Conservation (phyloP, 805 yeast species). For the Candida sanyiensis region DNA sequence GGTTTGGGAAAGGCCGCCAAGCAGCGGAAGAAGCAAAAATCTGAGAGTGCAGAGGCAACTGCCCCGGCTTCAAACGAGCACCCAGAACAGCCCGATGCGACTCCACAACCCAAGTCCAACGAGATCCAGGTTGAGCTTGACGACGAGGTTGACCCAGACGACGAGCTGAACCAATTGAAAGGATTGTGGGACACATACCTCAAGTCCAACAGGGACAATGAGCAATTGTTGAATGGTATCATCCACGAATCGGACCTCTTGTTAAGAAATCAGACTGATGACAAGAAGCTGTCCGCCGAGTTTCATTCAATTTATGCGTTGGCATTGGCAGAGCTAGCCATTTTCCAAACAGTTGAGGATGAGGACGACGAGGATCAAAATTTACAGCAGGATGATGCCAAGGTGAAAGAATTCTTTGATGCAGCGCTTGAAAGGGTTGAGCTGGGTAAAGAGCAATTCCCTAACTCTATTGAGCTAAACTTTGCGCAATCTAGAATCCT, state of each 20-base stretch:
- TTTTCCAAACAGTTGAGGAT: conserved; percentile 45
- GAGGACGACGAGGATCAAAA: conserved; percentile 16
- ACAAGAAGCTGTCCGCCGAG: conserved; percentile 35
- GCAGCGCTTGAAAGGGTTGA: conserved; percentile 69
- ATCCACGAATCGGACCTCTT: conserved; percentile 90
- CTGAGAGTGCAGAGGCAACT: conserved; percentile 12
- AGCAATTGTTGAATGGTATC: conserved; percentile 69
- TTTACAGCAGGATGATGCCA: conserved; percentile 3
- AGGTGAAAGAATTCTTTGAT: conserved; percentile 52
- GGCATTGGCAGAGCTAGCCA: conserved; percentile 60
- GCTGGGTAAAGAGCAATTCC: conserved; percentile 47
- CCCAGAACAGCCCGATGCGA: conserved; percentile 8
- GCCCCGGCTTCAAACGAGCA: conserved; percentile 12
- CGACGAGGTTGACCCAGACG: conserved; percentile 66
- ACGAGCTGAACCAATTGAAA: conserved; percentile 69
- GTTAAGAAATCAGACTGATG: conserved; percentile 37
- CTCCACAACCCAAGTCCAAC: conserved; percentile 24
- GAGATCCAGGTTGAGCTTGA: conserved; percentile 63
- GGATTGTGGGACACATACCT: conserved; percentile 68
- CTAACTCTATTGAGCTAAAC: conserved; percentile 40
- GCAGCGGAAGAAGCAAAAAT: conserved; percentile 36
- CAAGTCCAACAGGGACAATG: conserved; percentile 52
- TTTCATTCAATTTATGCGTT: conserved; percentile 73
- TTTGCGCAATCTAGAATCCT: conserved; percentile 52
- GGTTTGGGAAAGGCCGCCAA: conserved; percentile 60